phyloP scores from a whole-genome alignment of 169 alveolate species.

The Cryptosporidium andersoni region DNA sequence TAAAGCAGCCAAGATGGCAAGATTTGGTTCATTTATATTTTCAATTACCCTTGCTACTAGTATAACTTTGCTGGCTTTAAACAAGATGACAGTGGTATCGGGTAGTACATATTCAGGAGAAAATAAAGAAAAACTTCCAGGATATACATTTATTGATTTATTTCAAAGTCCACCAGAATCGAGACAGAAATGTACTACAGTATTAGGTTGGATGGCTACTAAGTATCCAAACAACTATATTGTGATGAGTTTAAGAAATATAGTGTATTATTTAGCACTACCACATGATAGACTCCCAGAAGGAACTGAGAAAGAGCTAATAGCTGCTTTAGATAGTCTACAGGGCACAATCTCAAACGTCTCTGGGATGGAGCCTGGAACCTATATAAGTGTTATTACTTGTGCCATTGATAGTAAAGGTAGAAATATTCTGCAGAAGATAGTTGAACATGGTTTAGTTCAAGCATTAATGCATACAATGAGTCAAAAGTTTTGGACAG shows the following conservation, averaged over 20 bases:
- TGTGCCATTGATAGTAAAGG: conserved; percentile 67
- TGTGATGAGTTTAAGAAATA: conserved; percentile 33
- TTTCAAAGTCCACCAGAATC: conserved; percentile 70
- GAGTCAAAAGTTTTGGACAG: conserved; percentile 66
- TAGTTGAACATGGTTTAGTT: conserved; percentile 65
- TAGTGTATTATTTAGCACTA: conserved; percentile 43
- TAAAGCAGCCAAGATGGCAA: conserved; percentile 40
- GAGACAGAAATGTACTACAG: conserved; percentile 62
- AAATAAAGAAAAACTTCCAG: conserved; percentile 49
- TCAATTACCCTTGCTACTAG: not conserved
- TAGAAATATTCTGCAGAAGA: conserved; percentile 53
- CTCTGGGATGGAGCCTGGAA: conserved; percentile 64
- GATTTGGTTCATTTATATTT: not conserved
- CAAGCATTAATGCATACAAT: conserved; percentile 65
- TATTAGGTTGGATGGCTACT: conserved; percentile 60
- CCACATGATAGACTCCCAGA: conserved; percentile 48
- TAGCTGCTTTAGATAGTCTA: conserved; percentile 65
- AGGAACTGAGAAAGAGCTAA: conserved; percentile 50
- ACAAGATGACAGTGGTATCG: conserved; percentile 27
- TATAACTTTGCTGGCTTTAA: not conserved
- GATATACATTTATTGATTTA: conserved; percentile 39
- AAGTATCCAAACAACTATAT: conserved; percentile 64
- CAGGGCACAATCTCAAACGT: conserved; percentile 68
- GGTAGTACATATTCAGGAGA: not conserved
- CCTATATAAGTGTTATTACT: conserved; percentile 61